Evolutionary conservation across 2,329 filamentous ascomycete genomes (phyloP).

Genomic region (Furcasterigmium furcatum): DNA sequence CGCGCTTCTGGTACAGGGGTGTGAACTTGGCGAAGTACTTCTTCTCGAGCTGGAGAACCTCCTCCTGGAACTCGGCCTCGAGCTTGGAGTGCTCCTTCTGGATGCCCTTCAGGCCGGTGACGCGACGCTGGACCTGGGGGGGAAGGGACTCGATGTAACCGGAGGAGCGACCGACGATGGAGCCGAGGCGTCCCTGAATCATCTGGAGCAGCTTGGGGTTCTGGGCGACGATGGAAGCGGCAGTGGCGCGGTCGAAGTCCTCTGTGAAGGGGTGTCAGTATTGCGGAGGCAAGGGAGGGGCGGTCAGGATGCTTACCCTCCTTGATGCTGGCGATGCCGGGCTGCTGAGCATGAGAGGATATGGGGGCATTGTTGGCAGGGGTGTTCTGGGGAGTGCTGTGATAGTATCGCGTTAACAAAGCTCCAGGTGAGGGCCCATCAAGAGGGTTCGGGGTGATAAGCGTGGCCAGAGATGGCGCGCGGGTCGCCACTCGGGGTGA

Average conservation of each 20-base stretch:
- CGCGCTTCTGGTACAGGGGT: conserved; percentile 92
- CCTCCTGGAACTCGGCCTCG: conserved; percentile 97
- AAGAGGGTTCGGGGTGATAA: conserved; percentile 35
- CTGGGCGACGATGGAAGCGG: conserved; percentile 90
- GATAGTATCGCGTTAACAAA: neutral
- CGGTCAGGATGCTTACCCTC: conserved; percentile 65
- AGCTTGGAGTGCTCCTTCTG: conserved; percentile 99
- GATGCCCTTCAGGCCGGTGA: conserved; percentile 93
- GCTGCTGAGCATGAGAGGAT: conserved; percentile 94
- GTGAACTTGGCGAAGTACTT: conserved; percentile 99
- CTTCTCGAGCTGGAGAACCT: conserved; percentile 97
- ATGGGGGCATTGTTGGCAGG: conserved; percentile 94
- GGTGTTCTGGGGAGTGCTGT: conserved; percentile 96
- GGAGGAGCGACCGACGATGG: conserved; percentile 90
- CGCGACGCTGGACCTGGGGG: conserved; percentile 82
- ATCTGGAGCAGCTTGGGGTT: conserved; percentile 94
- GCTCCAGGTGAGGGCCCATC: neutral
- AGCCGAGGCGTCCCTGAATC: conserved; percentile 95
- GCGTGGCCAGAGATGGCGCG: conserved; percentile 11
- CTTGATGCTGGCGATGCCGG: conserved; percentile 90
- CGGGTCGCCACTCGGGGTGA: conserved; percentile 1
- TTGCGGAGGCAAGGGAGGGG: neutral
- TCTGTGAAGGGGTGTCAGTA: conserved; percentile 53
- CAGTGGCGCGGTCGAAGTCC: conserved; percentile 82
- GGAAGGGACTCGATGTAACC: conserved; percentile 98